Percentiles rank a stretch among this genome's conserved stretches.
These are phyloP conservation scores for Hippophae gyantsensis DNA, from an alignment of 306 rosid genomes.

Conservation along the genomic window DNA sequence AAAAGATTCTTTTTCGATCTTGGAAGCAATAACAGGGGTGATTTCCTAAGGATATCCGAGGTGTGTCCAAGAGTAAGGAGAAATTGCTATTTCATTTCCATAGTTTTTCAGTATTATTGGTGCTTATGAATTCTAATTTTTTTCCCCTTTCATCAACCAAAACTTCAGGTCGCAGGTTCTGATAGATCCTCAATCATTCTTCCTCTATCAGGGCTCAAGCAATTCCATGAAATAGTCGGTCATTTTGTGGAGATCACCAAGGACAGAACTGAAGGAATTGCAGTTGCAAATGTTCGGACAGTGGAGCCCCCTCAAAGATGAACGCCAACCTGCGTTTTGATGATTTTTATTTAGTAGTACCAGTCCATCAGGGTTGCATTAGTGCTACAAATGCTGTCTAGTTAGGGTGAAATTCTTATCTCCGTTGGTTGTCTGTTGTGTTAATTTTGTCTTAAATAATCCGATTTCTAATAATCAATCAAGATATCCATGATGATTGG, in stretches of 20 bases:
- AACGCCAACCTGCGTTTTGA: slow-evolving; percentile 34
- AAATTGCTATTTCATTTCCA: slow-evolving; percentile 4
- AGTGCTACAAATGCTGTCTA: slow-evolving; percentile 44
- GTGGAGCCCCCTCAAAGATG: slow-evolving; percentile 92
- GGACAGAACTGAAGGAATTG: slow-evolving; percentile 88
- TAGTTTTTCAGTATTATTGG: slow-evolving; percentile 8
- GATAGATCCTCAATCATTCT: slow-evolving; percentile 98
- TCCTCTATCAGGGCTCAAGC: slow-evolving; percentile 93
- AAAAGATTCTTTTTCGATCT: slow-evolving; percentile 95
- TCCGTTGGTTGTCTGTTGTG: slow-evolving; percentile 22
- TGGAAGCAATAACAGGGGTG: slow-evolving; percentile 96
- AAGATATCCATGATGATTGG: slow-evolving; percentile 43
- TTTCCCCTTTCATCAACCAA: not conserved
- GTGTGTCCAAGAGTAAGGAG: slow-evolving; percentile 27
- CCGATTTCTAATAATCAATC: slow-evolving; percentile 45
- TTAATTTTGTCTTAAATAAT: slow-evolving; percentile 55
- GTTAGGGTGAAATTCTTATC: slow-evolving; percentile 22
- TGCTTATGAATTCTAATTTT: not conserved
- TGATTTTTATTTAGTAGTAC: slow-evolving; percentile 30
- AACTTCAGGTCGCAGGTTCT: slow-evolving; percentile 92
- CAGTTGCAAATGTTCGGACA: slow-evolving; percentile 87
- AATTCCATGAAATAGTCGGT: slow-evolving; percentile 93
- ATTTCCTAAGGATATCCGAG: slow-evolving; percentile 98
- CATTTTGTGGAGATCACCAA: slow-evolving; percentile 98
- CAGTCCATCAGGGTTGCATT: slow-evolving; percentile 20